phyloP scores from a whole-genome alignment of 148 eudicot genomes.

The Fallopia convolvulus region DNA sequence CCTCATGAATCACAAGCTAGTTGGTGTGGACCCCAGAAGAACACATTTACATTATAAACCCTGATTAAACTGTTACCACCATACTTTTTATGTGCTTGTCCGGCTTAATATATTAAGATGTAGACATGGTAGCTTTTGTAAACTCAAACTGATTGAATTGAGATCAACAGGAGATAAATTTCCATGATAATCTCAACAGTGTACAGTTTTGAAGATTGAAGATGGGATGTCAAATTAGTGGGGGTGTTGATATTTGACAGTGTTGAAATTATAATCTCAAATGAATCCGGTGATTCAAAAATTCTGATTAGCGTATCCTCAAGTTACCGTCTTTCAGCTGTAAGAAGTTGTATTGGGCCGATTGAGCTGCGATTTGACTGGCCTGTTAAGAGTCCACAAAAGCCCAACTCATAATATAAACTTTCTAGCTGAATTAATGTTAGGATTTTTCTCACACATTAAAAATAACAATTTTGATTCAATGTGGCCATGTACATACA shows the following conservation, averaged over 20 bases:
- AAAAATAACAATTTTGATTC: too few species aligned
- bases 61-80: background rate
- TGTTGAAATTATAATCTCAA: background rate
- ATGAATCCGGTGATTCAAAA: background rate
- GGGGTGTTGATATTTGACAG: background rate
- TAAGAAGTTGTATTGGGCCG: too few species aligned
- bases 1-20: conserved; percentile 5
- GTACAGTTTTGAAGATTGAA: background rate
- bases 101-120: background rate
- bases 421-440: too few species aligned
- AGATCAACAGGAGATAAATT: background rate
- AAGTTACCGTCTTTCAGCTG: too few species aligned
- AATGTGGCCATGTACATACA: too few species aligned
- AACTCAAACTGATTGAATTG: background rate
- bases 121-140: background rate
- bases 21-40: background rate
- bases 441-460: too few species aligned
- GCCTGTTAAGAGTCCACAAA: background rate
- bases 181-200: background rate
- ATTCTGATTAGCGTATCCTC: too few species aligned
- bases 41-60: background rate
- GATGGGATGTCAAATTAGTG: conserved; percentile 3
- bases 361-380: background rate
- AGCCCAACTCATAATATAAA: too few species aligned
- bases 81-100: background rate